phyloP scores from a whole-genome alignment of 2,329 filamentous ascomycete species.

The Penicillium sp. region DNA sequence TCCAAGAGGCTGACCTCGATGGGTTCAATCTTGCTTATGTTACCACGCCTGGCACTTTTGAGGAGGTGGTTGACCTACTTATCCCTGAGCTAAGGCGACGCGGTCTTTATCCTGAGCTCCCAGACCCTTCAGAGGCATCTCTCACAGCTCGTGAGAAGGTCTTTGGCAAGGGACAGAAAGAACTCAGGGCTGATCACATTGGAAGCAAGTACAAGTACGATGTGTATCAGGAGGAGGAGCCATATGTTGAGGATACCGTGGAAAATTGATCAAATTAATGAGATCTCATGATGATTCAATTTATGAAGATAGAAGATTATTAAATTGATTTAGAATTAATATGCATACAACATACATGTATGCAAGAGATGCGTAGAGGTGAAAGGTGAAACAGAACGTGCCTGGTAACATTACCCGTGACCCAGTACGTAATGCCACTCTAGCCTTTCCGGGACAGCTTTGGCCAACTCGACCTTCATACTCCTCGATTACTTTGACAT shows the following conservation, averaged over 20 bases:
- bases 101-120: conserved; percentile 43
- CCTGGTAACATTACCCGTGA: conserved; percentile 15
- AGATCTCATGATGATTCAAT: background rate
- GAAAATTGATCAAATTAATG: background rate
- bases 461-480: conserved; percentile 17
- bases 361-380: background rate
- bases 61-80: conserved; percentile 53
- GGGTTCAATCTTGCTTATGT: conserved; percentile 50
- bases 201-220: conserved; percentile 63
- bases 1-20: conserved; percentile 46
- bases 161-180: conserved; percentile 60
- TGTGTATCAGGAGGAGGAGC: conserved; percentile 57
- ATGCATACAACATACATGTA: background rate
- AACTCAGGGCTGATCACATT: conserved; percentile 58
- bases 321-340: background rate
- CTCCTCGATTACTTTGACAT: conserved; percentile 8
- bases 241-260: conserved; percentile 28
- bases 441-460: conserved; percentile 40
- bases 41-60: conserved; percentile 54
- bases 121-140: conserved; percentile 20
- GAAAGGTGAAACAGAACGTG: conserved; percentile 3
- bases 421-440: conserved; percentile 41
- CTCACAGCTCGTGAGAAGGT: conserved; percentile 60
- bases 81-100: conserved; percentile 49
- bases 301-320: background rate